phyloP scores from a whole-genome alignment of 2,329 filamentous ascomycete genomes.

The Trichoderma sp. region DNA sequence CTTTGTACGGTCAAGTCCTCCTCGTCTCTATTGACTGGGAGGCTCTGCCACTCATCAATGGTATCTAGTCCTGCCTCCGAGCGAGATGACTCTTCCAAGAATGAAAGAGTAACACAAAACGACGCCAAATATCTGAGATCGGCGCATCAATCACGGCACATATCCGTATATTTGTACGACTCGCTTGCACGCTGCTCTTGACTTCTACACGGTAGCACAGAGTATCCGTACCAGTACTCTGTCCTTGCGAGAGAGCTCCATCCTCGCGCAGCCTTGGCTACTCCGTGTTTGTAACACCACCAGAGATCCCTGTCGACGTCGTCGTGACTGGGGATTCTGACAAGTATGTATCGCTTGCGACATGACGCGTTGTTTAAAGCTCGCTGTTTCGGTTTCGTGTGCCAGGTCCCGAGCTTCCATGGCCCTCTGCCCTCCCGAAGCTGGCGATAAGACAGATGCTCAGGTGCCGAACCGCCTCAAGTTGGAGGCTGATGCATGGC shows the following conservation, averaged over 20 bases:
- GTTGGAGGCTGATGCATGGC: background rate
- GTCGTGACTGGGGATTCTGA: constrained; percentile 16
- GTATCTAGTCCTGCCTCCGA: too few relatives aligned
- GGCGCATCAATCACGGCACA: too few relatives aligned
- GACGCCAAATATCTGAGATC: too few relatives aligned
- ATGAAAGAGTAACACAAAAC: too few relatives aligned
- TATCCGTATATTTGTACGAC: too few relatives aligned
- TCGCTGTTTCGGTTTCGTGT: constrained; percentile 12
- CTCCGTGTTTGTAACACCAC: constrained; percentile 5
- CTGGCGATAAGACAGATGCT: constrained; percentile 6
- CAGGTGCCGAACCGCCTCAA: background rate
- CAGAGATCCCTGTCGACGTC: constrained; percentile 5
- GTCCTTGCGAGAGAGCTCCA: constrained; percentile 2
- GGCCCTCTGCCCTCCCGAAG: background rate
- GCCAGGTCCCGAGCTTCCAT: background rate
- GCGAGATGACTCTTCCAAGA: too few relatives aligned
- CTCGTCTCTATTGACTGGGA: too few relatives aligned
- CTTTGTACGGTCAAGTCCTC: background rate
- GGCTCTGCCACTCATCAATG: too few relatives aligned
- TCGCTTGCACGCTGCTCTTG: too few relatives aligned
- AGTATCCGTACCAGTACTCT: background rate
- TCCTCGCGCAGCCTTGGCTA: background rate
- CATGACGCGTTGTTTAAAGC: constrained; percentile 12
- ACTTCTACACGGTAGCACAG: too few relatives aligned
- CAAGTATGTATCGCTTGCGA: constrained; percentile 16